phyloP scores from a whole-genome alignment of 805 yeast genomes.

The Zygotorulaspora chibaensis region DNA sequence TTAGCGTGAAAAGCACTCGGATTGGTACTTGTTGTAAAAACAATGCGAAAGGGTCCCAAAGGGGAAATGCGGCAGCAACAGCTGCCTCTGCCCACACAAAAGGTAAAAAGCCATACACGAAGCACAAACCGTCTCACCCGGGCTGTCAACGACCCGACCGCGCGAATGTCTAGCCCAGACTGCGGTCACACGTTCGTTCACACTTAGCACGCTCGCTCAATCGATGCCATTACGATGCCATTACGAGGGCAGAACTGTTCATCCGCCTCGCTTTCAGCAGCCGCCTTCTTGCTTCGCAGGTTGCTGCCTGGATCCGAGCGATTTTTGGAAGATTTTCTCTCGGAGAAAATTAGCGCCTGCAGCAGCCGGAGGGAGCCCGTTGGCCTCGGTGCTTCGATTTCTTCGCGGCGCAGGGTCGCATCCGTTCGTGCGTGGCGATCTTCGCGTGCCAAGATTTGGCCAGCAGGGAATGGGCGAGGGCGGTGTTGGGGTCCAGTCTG shows the following conservation, averaged over 20 bases:
- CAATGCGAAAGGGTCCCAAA: conserved; percentile 1
- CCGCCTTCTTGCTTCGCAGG: conserved; percentile 2
- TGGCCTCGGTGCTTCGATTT: neutral
- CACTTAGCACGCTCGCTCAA: too few relatives aligned
- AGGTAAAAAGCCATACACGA: neutral
- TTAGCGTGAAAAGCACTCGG: conserved; percentile 2
- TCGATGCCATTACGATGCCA: neutral
- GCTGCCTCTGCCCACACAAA: neutral
- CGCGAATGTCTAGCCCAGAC: neutral
- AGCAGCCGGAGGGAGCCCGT: neutral
- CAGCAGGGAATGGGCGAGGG: neutral
- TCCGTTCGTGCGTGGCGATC: neutral
- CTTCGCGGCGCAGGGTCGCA: neutral
- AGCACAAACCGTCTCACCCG: neutral
- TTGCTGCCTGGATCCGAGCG: conserved; percentile 2
- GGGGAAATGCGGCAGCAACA: neutral
- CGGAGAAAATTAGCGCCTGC: neutral
- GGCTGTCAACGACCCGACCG: conserved; percentile 1
- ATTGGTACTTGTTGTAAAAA: neutral
- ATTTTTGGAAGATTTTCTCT: neutral
- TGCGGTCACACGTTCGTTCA: too few relatives aligned
- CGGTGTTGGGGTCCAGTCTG: neutral
- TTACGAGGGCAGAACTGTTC: neutral
- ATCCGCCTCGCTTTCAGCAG: neutral
- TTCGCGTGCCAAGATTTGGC: neutral